Evolutionary conservation across 2,329 filamentous ascomycete species (phyloP), one percentile per base, ranked within the genome.

Genomic region (Didymella pomorum): DNA sequence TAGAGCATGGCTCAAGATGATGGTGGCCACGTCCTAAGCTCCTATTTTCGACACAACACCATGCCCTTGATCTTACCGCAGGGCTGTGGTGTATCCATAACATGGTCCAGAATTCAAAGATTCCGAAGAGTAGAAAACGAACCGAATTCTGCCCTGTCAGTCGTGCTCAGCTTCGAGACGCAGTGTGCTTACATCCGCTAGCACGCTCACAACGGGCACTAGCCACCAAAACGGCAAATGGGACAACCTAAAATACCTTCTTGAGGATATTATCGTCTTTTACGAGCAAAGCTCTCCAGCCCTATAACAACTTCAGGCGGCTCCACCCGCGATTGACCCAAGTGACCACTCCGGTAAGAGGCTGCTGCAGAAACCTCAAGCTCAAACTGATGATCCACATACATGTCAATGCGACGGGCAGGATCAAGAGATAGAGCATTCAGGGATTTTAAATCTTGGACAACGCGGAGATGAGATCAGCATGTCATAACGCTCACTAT

Each of bases 221-320:
- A 66, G 45, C 25, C 46, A 59, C 56, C 41, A 52, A 66, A 48
- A 16, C 52, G 57, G 65, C 50, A 54, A 63, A 65, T 66, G 65
- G 51, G 53, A 52, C 42, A 26, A 43, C 26, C 26, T 25, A 60
- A 58, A 54, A 56, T 59, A 55, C 33, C 33, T 45, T n/a, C n/a
- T 49, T 8, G 21, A 51, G 12, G 29, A 29, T 52, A 37, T 51
- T 43, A 41, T 60, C 44, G 50, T 52, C 49, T 64, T 65, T 45
- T 25, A 41, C 29, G 23, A 29, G 25, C 41, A 33, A 41, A 42
- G 16, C 39, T 16, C 10, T 25, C 6, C 31, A 25, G n/a, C 21
- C 23, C 21, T 43, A 14, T 11, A 43, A 23, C 7, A 20, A 20
- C 4, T 41, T 16, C 2, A 42, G 39, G 33, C 33, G 33, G 35